A percentile compares a stretch with the other conserved stretches of the same genome.
These are phyloP conservation scores for Aspergillus novofumigatus DNA, from an alignment of 2,329 filamentous ascomycete genomes.

Conservation along the genomic window DNA sequence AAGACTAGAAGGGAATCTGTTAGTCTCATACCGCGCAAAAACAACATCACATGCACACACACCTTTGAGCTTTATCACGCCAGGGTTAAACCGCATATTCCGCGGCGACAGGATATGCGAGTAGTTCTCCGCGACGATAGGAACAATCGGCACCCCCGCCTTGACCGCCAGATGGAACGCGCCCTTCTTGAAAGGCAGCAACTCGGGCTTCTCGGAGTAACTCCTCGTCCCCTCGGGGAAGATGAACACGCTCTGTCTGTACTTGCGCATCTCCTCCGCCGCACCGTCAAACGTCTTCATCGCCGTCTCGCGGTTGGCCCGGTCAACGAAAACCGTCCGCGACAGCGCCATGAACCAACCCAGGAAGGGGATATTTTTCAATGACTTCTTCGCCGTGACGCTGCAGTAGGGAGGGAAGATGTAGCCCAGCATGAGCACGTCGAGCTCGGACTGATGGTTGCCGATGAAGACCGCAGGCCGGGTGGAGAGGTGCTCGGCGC, in stretches of 20 bases:
- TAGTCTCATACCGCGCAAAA: neutral
- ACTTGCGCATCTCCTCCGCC: slow-evolving; percentile 68
- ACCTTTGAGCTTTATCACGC: slow-evolving; percentile 73
- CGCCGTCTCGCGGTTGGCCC: slow-evolving; percentile 76
- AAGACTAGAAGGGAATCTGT: slow-evolving; percentile 55
- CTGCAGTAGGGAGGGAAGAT: slow-evolving; percentile 90
- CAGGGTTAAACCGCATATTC: slow-evolving; percentile 61
- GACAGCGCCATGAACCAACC: slow-evolving; percentile 92
- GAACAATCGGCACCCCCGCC: slow-evolving; percentile 88
- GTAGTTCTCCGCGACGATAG: slow-evolving; percentile 77
- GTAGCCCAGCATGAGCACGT: slow-evolving; percentile 83
- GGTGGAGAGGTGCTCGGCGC: slow-evolving; percentile 59
- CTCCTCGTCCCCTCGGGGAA: slow-evolving; percentile 81
- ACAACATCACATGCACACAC: slow-evolving; percentile 27
- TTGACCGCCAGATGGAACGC: slow-evolving; percentile 95
- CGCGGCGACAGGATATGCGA: slow-evolving; percentile 66
- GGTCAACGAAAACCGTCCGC: slow-evolving; percentile 92
- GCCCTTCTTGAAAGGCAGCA: slow-evolving; percentile 98
- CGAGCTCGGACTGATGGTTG: slow-evolving; percentile 95
- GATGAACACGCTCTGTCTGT: slow-evolving; percentile 58
- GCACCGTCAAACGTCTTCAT: slow-evolving; percentile 81
- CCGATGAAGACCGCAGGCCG: slow-evolving; percentile 87
- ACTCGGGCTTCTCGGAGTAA: slow-evolving; percentile 72
- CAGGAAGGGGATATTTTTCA: slow-evolving; percentile 76
- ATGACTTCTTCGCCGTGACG: slow-evolving; percentile 83